phyloP scores from a whole-genome alignment of 1,284 basidiomycete species.

The Papiliotrema laurentii region DNA sequence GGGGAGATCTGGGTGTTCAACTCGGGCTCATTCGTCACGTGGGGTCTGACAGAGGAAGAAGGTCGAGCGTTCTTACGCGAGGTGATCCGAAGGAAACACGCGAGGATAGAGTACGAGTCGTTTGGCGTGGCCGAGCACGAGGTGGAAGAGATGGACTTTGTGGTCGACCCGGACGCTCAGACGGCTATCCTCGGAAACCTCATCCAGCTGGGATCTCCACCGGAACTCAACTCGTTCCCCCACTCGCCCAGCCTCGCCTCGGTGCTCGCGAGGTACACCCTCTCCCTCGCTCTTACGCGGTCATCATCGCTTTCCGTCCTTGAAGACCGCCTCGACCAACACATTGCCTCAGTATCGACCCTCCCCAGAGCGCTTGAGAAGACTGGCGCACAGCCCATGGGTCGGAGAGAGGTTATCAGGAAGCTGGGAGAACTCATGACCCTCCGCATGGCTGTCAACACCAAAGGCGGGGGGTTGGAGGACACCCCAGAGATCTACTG shows the following conservation, averaged over 20 bases:
- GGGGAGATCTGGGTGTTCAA: conserved; percentile 85
- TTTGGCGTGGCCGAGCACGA: conserved; percentile 60
- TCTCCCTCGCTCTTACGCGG: conserved; percentile 79
- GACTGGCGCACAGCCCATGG: conserved; percentile 75
- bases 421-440: conserved; percentile 83
- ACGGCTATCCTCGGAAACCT: conserved; percentile 82
- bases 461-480: conserved; percentile 79
- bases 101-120: conserved; percentile 59
- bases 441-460: conserved; percentile 79
- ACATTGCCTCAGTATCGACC: conserved; percentile 71
- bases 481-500: conserved; percentile 83
- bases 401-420: conserved; percentile 71
- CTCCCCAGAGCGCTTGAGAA: conserved; percentile 68
- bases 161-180: conserved; percentile 76
- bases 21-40: conserved; percentile 79
- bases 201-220: conserved; percentile 73
- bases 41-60: conserved; percentile 78
- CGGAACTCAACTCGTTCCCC: conserved; percentile 48
- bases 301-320: conserved; percentile 78
- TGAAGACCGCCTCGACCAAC: conserved; percentile 73
- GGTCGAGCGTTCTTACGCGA: conserved; percentile 63
- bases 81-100: conserved; percentile 54
- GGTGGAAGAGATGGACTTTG: conserved; percentile 85
- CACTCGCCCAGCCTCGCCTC: conserved; percentile 48
- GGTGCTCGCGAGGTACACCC: conserved; percentile 77